Base-by-base conservation (phyloP, 1,284 basidiomycete genomes). In the Puccinia triticina region DNA sequence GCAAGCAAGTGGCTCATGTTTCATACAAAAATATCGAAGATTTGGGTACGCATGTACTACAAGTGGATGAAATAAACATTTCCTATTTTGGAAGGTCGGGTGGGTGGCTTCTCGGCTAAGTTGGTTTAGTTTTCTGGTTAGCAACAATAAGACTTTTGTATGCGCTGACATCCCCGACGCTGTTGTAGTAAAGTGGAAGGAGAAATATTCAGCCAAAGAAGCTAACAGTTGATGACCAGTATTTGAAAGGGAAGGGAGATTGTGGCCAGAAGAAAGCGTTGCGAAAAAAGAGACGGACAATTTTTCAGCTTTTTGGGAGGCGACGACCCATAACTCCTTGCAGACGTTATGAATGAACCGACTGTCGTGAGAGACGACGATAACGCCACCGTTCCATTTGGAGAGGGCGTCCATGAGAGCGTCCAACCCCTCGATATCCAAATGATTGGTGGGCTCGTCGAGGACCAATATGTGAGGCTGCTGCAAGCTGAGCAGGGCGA, bases 361-460 rank as follows among this genome's bases (percentile, higher is more conserved):
- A 40, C 92, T 40, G 90, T 97, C 95, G 90, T 97, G 95, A 84
- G 93, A 94, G 85, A 97, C 95, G 84, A 94, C 89, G 83, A 95
- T 94, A 12, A 95, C 78, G 4, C 96, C 97, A n/a, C 97, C 97
- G 86, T 97, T 97, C 94, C 94, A 99, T 23, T 89, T 89, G 84
- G 91, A 91, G 84, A 99, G 88, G 0, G 95, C 97, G 32, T 90
- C 88, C 91, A 97, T 97, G 67, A 99, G 89, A 8, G 96, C 97
- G 86, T 99, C 97, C 83, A 99, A 90, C 91, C 96, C 96, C 73
- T 86, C 86, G 50, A 86, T 84, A 79, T 86, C 85, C 74, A 98
- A 89, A 88, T 98, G 96, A 90, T 98, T 98, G 85, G 96, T 97
- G 83, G 96, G 96, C 91, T 95, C 87, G 32, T 98, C 95, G 77